A percentile compares a stretch with the other conserved stretches of the same genome.
phyloP scores from a whole-genome alignment of 352 stramenopile species.

The Phytophthora parvispora region DNA sequence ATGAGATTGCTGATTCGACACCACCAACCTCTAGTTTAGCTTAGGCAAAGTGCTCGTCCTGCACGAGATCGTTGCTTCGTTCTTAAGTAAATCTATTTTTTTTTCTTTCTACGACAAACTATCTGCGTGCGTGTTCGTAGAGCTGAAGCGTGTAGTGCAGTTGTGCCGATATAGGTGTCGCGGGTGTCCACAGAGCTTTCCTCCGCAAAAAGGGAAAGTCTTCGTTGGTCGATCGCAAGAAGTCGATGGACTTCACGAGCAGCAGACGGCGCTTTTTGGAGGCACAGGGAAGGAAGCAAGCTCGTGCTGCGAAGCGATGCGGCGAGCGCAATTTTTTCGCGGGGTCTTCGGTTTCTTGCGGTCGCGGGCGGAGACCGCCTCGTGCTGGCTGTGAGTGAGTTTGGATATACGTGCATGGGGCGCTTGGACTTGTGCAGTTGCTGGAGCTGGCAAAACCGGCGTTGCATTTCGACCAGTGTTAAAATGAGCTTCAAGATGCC shows the following conservation, averaged over 20 bases:
- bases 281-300: not conserved
- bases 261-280: not conserved
- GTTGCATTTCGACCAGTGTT: not conserved
- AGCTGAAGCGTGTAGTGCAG: not conserved
- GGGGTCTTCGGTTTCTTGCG: conserved; percentile 18
- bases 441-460: not conserved
- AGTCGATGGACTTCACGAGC: not conserved
- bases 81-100: not conserved
- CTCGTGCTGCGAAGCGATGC: not conserved
- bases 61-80: not conserved
- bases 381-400: no score
- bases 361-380: not conserved
- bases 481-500: no score
- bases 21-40: not conserved
- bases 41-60: not conserved
- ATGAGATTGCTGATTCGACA: conserved; percentile 63
- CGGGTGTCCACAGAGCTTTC: not conserved
- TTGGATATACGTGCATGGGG: no score
- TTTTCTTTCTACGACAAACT: not conserved
- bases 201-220: not conserved
- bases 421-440: not conserved
- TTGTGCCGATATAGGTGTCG: not conserved
- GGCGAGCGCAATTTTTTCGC: not conserved
- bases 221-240: not conserved
- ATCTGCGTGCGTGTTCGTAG: not conserved